These are phyloP conservation scores for Tricholoma saponaceum DNA, from an alignment of 768 basidiomycete species.

Conservation along the genomic window DNA sequence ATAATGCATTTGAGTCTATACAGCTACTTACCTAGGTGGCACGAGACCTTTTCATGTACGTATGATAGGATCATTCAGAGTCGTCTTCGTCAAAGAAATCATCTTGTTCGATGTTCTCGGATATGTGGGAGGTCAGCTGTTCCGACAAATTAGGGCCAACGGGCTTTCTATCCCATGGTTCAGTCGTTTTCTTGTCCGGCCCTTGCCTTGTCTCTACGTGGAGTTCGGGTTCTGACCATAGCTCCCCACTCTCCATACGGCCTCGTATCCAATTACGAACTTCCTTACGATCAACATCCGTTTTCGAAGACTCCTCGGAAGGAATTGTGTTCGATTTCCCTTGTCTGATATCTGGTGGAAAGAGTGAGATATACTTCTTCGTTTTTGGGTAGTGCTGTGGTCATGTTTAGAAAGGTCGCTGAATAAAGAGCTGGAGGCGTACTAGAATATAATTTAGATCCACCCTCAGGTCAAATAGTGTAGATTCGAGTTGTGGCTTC, in stretches of 20 bases:
- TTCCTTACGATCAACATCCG: constrained; percentile 50
- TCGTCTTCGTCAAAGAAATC: constrained; percentile 40
- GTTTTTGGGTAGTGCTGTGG: constrained; percentile 77
- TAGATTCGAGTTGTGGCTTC: constrained; percentile 39
- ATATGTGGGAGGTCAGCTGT: neutral
- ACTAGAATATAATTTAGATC: constrained; percentile 92
- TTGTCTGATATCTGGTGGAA: constrained; percentile 63
- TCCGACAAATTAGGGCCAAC: constrained; percentile 5
- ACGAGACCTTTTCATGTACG: neutral
- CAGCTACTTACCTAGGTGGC: neutral
- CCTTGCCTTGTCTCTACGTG: constrained; percentile 21
- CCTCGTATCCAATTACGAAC: constrained; percentile 55
- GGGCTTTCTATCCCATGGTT: constrained; percentile 5
- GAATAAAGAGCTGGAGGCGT: constrained; percentile 8
- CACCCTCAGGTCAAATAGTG: constrained; percentile 64
- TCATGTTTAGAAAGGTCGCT: neutral
- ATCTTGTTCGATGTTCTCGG: constrained; percentile 24
- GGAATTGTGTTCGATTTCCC: constrained; percentile 21
- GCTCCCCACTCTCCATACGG: constrained; percentile 56
- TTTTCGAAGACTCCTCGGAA: constrained; percentile 20
- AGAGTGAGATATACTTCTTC: constrained; percentile 87
- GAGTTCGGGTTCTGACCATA: constrained; percentile 59
- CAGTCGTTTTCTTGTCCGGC: constrained; percentile 3
- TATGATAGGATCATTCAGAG: constrained; percentile 5
- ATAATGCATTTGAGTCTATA: too few species aligned